phyloP scores from a whole-genome alignment of 2,329 filamentous ascomycete genomes.

The Cladosporium cucumerinum region DNA sequence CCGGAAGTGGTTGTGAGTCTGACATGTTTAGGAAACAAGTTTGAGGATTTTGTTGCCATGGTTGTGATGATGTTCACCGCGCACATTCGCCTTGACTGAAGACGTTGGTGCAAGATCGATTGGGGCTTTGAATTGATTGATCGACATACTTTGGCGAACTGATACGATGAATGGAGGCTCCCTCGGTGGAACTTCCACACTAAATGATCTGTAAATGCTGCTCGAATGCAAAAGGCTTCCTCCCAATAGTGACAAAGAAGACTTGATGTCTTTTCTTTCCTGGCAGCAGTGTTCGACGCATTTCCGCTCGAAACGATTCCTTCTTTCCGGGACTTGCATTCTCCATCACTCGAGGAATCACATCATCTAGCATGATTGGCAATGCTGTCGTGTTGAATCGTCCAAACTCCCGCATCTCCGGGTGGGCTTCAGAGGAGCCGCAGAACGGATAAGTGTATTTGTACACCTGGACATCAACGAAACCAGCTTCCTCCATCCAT shows the following conservation, averaged over 20 bases:
- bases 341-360: neutral
- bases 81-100: neutral
- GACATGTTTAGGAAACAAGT: neutral
- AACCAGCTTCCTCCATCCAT: slow-evolving; percentile 22
- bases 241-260: neutral
- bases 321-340: neutral
- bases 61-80: neutral
- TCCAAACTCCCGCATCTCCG: neutral
- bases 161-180: neutral
- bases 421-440: neutral
- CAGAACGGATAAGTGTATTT: neutral
- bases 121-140: neutral
- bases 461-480: slow-evolving; percentile 19
- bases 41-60: neutral
- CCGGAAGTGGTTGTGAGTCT: neutral
- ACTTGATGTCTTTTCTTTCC: neutral
- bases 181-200: neutral
- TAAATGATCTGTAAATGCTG: neutral
- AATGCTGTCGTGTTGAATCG: neutral
- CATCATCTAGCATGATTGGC: neutral
- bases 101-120: neutral
- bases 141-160: neutral
- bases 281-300: neutral
- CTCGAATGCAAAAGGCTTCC: neutral
- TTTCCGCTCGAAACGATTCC: neutral